Percentiles rank a stretch among this genome's conserved stretches.
These are phyloP conservation scores for Leccinum obscurum DNA, from an alignment of 768 basidiomycete species.

Conservation along the genomic window DNA sequence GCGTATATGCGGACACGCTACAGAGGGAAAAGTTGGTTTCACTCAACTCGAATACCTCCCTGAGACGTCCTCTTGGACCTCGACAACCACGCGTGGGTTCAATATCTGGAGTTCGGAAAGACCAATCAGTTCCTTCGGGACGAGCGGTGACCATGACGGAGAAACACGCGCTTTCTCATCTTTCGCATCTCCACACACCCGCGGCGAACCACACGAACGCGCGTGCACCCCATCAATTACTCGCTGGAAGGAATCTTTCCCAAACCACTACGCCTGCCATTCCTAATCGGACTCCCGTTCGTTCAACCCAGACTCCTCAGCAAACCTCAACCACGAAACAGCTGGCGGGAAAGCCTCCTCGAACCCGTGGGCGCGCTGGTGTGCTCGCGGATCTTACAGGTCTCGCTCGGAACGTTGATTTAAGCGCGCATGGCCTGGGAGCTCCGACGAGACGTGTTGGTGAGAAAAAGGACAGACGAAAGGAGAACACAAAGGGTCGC, in stretches of 20 bases:
- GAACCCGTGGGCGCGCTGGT: slow-evolving; percentile 28
- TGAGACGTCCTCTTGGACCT: slow-evolving; percentile 24
- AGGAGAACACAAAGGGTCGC: slow-evolving; percentile 23
- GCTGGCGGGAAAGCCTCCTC: slow-evolving; percentile 30
- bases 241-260: not conserved
- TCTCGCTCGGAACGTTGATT: slow-evolving; percentile 34
- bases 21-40: slow-evolving; percentile 19
- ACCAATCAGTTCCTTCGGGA: slow-evolving; percentile 4
- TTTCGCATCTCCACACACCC: not conserved
- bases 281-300: slow-evolving; percentile 25
- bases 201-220: slow-evolving; percentile 16
- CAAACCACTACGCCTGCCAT: slow-evolving; percentile 14
- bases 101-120: not conserved
- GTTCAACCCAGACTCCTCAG: slow-evolving; percentile 18
- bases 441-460: slow-evolving; percentile 10
- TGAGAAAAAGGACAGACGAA: slow-evolving; percentile 32
- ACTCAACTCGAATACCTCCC: slow-evolving; percentile 25
- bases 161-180: slow-evolving; percentile 6
- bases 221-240: not conserved
- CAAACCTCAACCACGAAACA: slow-evolving; percentile 18
- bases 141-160: slow-evolving; percentile 2
- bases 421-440: slow-evolving; percentile 31
- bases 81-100: slow-evolving; percentile 17
- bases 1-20: not conserved
- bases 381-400: slow-evolving; percentile 44